Base-by-base conservation (phyloP, 768 basidiomycete genomes). In the Phylloporus scabripes region DNA sequence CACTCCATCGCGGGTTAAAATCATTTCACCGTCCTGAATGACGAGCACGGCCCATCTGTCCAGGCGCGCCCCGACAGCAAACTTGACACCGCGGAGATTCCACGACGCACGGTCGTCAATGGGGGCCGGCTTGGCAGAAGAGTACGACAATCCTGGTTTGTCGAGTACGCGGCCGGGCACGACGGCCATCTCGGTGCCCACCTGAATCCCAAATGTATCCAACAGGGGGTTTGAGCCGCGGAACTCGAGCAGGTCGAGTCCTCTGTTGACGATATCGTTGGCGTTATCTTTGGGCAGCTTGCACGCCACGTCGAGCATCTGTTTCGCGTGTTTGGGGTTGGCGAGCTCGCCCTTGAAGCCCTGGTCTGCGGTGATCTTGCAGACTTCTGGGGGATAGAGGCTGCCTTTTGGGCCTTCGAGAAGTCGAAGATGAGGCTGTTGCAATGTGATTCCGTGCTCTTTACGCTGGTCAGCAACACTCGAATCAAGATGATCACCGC, bases 11-110 rank as follows among this genome's bases (percentile, higher is more conserved):
- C 65, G 39, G 3, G 70, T 73, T 26, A 57, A 89, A 90, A 57
- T 89, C 85, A 20, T 54, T 2, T 49, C 43, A 48, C 74, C 72
- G 52, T 89, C 87, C 44, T 71, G 66, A 50, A 92, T 78, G 38
- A 87, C 65, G 12, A 92, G 67, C 6, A 89, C 83, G 1, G 76
- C 82, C 85, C 85, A 87, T 26, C 76, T 76, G 34, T 70, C 65
- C 42, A 92, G 62, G 15, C 53, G 65, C 2, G 72, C 81, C 4
- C 85, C 85, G 17, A 65, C 67, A 2, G 77, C 68, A 58, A 91
- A 91, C 55, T 74, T 78, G 73, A 69, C 66, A 42, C 72, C 68
- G 29, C 75, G 61, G 37, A 81, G 59, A 54, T 81, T 79, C 78
- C 78, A 80, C 24, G 74, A 72, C 3, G 75, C 79, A 28, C 65